Evolutionary conservation across 495 filamentous ascomycete genomes (phyloP).

Genomic region (Xylaria cubensis): DNA sequence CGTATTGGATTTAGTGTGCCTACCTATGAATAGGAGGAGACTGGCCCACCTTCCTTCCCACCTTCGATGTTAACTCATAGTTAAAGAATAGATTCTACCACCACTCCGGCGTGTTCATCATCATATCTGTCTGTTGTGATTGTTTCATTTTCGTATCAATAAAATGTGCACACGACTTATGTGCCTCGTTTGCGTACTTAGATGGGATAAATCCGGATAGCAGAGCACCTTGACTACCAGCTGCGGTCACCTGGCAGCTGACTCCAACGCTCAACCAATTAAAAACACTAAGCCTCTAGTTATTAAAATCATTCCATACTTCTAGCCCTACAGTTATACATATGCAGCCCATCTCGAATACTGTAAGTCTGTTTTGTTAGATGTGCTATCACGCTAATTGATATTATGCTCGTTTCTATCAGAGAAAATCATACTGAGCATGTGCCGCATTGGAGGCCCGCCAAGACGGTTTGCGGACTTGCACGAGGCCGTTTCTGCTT

Average conservation of each 20-base stretch:
- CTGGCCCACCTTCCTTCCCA: not conserved
- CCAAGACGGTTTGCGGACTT: constrained; percentile 11
- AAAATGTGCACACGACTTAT: not conserved
- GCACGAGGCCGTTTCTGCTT: constrained; percentile 6
- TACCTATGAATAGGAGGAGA: not conserved
- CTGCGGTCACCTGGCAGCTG: not conserved
- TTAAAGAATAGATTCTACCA: not conserved
- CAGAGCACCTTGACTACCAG: too few species aligned
- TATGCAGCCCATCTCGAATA: not conserved
- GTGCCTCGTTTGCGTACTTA: too few species aligned
- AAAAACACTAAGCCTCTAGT: not conserved
- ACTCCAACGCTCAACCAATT: not conserved
- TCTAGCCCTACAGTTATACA: not conserved
- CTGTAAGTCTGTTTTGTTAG: not conserved
- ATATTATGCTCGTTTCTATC: not conserved
- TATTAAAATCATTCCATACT: not conserved
- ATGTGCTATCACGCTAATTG: not conserved
- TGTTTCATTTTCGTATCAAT: not conserved
- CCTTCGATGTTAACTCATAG: too few species aligned
- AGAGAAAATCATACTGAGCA: not conserved
- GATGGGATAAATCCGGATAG: too few species aligned
- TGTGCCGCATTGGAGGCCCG: not conserved
- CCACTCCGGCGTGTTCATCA: not conserved
- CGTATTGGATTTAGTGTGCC: not conserved
- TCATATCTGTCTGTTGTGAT: not conserved